phyloP scores from a whole-genome alignment of 192 early-diverging fungal species.

The Coemansia sp. region DNA sequence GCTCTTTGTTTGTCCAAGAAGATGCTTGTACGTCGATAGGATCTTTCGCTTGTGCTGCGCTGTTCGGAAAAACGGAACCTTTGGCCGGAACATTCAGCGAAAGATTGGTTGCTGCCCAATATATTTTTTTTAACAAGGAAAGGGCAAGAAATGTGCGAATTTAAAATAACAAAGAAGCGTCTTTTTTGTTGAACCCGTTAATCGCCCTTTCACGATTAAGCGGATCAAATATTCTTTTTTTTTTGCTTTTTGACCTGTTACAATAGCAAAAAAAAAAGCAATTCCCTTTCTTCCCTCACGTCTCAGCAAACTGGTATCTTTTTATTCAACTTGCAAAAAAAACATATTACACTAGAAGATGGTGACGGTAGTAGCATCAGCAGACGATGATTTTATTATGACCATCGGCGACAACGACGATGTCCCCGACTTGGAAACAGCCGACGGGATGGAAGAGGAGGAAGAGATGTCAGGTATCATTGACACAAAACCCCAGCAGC shows the following conservation, averaged over 20 bases:
- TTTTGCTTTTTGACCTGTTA: background rate
- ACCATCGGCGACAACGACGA: constrained; percentile 71
- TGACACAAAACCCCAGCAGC: constrained; percentile 10
- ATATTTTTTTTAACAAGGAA: too few species aligned
- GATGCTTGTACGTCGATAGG: constrained; percentile 20
- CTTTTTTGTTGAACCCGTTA: too few species aligned
- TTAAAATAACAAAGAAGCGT: too few species aligned
- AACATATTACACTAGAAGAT: constrained; percentile 2
- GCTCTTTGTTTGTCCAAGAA: constrained; percentile 29
- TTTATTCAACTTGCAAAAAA: background rate
- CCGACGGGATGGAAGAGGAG: constrained; percentile 7
- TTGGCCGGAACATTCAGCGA: constrained; percentile 33
- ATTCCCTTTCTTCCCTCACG: background rate
- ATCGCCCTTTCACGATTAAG: too few species aligned
- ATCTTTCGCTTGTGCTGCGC: constrained; percentile 20
- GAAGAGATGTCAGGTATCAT: too few species aligned
- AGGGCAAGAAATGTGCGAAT: too few species aligned
- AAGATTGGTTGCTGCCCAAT: too few species aligned
- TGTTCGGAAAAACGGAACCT: constrained; percentile 39
- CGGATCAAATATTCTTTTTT: too few species aligned
- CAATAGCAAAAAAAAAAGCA: constrained; percentile 20
- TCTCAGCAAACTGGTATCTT: background rate
- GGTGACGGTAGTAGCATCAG: constrained; percentile 23
- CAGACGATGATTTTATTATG: constrained; percentile 68
- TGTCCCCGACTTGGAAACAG: constrained; percentile 59